Conservation (phyloP, 345 rosid species). For the Moricandia arvensis region DNA sequence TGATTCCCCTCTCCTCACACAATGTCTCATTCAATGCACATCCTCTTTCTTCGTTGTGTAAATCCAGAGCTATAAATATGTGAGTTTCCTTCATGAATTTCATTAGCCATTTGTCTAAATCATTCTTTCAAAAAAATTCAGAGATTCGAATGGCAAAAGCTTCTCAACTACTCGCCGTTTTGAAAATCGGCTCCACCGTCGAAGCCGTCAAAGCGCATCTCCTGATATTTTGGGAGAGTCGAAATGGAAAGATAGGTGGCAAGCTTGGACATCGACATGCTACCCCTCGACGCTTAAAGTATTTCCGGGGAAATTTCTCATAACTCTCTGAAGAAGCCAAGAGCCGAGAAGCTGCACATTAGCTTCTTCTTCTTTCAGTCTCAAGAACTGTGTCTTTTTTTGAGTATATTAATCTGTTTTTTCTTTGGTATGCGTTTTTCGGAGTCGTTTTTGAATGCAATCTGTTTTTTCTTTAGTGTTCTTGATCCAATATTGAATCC, state of each 20-base stretch:
- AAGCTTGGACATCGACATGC: not conserved
- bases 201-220: not conserved
- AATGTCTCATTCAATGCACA: not conserved
- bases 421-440: not conserved
- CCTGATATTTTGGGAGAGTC: not conserved
- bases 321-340: conserved; percentile 17
- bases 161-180: not conserved
- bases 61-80: not conserved
- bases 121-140: no score
- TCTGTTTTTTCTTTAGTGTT: conserved; percentile 24
- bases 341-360: conserved; percentile 15
- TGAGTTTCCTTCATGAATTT: not conserved
- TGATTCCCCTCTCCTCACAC: not conserved
- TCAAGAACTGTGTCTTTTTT: conserved; percentile 6
- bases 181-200: not conserved
- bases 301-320: not conserved
- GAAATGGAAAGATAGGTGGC: no score
- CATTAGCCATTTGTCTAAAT: not conserved
- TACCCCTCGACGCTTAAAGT: not conserved
- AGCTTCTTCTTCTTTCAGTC: not conserved
- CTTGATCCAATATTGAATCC: no score
- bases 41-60: not conserved
- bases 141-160: not conserved
- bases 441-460: conserved; percentile 28
- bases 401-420: conserved; percentile 8